A percentile compares a stretch with the other conserved stretches of the same genome.
phyloP scores from a whole-genome alignment of 306 rosid genomes.

The Senna siamea region DNA sequence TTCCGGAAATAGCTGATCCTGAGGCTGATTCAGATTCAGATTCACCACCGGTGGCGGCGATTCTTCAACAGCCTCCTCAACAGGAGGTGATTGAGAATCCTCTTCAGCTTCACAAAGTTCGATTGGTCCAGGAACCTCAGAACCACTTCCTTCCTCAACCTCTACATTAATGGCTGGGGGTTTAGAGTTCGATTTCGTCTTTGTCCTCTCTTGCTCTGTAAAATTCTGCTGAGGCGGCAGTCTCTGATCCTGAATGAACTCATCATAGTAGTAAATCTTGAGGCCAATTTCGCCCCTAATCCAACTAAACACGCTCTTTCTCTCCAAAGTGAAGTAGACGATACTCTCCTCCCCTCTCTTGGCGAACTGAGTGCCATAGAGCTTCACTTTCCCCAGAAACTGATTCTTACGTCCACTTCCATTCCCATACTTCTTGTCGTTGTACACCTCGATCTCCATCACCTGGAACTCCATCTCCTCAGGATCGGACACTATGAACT shows the following conservation, averaged over 20 bases:
- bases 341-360: conserved; percentile 72
- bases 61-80: conserved; percentile 55
- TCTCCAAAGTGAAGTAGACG: conserved; percentile 63
- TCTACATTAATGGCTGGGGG: conserved; percentile 25
- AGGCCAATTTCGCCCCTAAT: conserved; percentile 84
- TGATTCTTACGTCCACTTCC: conserved; percentile 81
- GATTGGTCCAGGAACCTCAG: conserved; percentile 45
- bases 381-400: conserved; percentile 82
- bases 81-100: conserved; percentile 55
- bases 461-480: conserved; percentile 79
- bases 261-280: conserved; percentile 64
- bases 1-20: conserved; percentile 49
- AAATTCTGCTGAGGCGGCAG: conserved; percentile 22
- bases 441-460: conserved; percentile 85
- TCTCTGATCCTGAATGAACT: conserved; percentile 47
- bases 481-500: conserved; percentile 83
- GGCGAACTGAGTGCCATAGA: conserved; percentile 74
- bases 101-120: conserved; percentile 39
- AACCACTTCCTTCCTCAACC: conserved; percentile 57
- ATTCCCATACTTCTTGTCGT: conserved; percentile 75
- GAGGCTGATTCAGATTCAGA: conserved; percentile 10
- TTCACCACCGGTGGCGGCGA: conserved; percentile 63
- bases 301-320: conserved; percentile 90
- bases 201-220: conserved; percentile 39
- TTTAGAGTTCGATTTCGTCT: conserved; percentile 25